Evolutionary conservation across 2,329 filamentous ascomycete genomes (phyloP), one percentile per base, ranked within the genome.

Genomic region (Colletotrichum orchidophilum): DNA sequence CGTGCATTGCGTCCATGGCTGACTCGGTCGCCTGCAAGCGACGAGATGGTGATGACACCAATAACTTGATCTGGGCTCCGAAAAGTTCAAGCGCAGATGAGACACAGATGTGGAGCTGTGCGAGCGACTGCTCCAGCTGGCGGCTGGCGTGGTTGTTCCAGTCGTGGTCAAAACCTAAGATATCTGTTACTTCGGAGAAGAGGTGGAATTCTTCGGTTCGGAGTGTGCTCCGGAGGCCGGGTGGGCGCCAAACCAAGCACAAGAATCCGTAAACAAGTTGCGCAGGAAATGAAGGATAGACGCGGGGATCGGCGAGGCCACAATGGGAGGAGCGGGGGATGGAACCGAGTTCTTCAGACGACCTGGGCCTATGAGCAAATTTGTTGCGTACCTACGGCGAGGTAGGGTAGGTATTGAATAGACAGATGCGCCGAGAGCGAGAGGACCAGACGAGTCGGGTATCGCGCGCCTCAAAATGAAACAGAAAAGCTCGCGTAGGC

Each of bases 1-100:
- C 60, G 66, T 66, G 60, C 60, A 70, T 70, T 50, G 54, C 50
- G 70, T 66, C 70, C 66, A 71, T 66, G 66, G 54, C 54, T 33
- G 65, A 71, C 24, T 63, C 58, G 27, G 35, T 63, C 53, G 65
- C 65, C 27, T 53, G 54, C 69, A 63, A 69, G 33, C 58, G 63
- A 67, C 65, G 54, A 69, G 52, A 63, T 58, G 52, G 65, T 59
- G 18, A 53, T 31, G 33, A 39, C 27, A 21, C 26, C 13, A 29
- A 29, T 13, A 53, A 21, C 33, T 26, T 11, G 46, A 29, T 31
- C 42, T 53, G 15, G 46, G 33, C 33, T 31, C 29, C 53, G 35
- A 27, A 54, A 18, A 57, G 35, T 31, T 35, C 21, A 54, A 24
- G 15, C n/a, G 54, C 26, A 21, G 54, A 55, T 18, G 42, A 18